These are phyloP conservation scores for Lentinula detonsa DNA, from an alignment of 768 basidiomycete species.

Conservation along the genomic window DNA sequence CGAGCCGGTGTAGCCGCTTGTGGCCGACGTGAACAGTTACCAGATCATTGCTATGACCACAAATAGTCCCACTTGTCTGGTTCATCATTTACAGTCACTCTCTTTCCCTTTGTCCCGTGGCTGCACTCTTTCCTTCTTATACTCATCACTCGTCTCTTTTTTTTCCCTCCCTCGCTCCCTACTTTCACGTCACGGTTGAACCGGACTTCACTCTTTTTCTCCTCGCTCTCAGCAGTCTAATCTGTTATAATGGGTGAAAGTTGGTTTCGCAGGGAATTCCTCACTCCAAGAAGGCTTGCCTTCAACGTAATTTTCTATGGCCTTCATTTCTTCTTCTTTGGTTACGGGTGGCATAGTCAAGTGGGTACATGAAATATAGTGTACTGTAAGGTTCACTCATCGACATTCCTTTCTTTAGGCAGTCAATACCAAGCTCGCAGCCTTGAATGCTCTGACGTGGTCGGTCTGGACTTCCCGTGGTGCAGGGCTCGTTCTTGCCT, in stretches of 20 bases:
- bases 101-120: constrained; percentile 15
- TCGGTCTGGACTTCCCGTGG: constrained; percentile 91
- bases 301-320: constrained; percentile 83
- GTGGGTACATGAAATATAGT: constrained; percentile 27
- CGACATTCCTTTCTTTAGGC: constrained; percentile 28
- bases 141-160: constrained; percentile 12
- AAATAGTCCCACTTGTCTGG: constrained; percentile 1
- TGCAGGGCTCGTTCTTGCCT: constrained; percentile 85
- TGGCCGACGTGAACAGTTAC: neutral
- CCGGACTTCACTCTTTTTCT: constrained; percentile 33
- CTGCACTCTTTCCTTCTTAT: constrained; percentile 19
- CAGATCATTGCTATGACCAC: constrained; percentile 24
- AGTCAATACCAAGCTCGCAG: constrained; percentile 57
- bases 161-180: constrained; percentile 19
- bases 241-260: constrained; percentile 47
- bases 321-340: constrained; percentile 66
- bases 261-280: constrained; percentile 72
- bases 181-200: constrained; percentile 38
- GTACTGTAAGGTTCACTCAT: constrained; percentile 1
- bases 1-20: neutral
- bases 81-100: constrained; percentile 12
- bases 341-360: constrained; percentile 87
- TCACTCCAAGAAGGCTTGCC: constrained; percentile 52
- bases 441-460: constrained; percentile 72
- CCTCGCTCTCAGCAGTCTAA: constrained; percentile 14